These are phyloP conservation scores for Botrytis aclada DNA, from an alignment of 2,329 filamentous ascomycete species.

Conservation along the genomic window DNA sequence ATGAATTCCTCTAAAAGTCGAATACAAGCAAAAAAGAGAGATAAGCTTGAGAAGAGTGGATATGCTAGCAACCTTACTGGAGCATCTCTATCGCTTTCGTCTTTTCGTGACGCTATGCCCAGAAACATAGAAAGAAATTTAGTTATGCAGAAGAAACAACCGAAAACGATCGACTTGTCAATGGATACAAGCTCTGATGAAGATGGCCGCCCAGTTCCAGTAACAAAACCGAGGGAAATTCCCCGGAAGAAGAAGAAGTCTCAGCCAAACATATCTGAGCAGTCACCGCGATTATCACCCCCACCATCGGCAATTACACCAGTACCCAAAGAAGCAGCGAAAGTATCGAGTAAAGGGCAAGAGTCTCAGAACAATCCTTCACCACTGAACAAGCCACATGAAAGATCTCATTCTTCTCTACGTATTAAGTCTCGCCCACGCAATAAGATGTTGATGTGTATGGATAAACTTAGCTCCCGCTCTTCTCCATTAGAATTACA, in stretches of 20 bases:
- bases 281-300: not conserved
- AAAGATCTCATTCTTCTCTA: slow-evolving; percentile 28
- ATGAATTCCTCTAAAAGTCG: not conserved
- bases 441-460: slow-evolving; percentile 36
- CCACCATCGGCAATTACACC: not conserved
- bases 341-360: not conserved
- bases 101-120: slow-evolving; percentile 6
- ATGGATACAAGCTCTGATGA: slow-evolving; percentile 11
- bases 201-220: not conserved
- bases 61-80: slow-evolving; percentile 36
- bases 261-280: not conserved
- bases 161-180: slow-evolving; percentile 8
- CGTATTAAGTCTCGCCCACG: slow-evolving; percentile 34
- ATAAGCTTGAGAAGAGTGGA: slow-evolving; percentile 24
- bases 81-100: slow-evolving; percentile 28
- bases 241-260: not conserved
- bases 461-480: slow-evolving; percentile 27
- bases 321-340: not conserved
- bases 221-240: not conserved
- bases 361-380: not conserved
- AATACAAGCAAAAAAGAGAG: slow-evolving; percentile 22
- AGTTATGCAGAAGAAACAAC: not conserved
- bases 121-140: not conserved
- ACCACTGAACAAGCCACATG: not conserved
- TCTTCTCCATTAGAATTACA: not conserved